Percentiles rank a stretch among this genome's conserved stretches.
Conservation (phyloP, 148 eudicot genomes). For the Rhododendron mucronatum region DNA sequence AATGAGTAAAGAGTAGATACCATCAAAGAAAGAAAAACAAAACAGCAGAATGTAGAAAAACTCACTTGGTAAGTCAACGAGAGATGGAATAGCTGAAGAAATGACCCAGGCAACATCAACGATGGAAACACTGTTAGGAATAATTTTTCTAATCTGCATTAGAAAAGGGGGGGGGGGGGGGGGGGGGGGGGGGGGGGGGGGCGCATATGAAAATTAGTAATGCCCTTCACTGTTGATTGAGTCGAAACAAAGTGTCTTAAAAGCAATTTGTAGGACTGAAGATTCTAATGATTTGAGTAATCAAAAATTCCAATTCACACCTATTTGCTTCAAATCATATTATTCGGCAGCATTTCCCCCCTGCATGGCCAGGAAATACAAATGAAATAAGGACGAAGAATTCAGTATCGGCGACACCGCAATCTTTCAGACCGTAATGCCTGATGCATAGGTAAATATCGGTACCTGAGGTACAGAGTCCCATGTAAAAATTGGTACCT, state of each 20-base stretch:
- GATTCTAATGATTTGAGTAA: neutral
- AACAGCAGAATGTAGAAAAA: conserved; percentile 7
- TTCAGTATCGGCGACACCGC: neutral
- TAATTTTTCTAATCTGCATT: conserved; percentile 60
- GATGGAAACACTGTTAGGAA: conserved; percentile 68
- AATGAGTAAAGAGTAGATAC: neutral
- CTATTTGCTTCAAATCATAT: neutral
- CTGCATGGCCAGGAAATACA: neutral
- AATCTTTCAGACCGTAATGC: neutral
- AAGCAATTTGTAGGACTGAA: neutral
- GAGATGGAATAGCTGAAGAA: conserved; percentile 75
- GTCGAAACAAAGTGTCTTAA: neutral
- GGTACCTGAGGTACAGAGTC: neutral
- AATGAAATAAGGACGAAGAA: neutral
- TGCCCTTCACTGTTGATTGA: neutral
- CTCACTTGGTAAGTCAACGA: conserved; percentile 91
- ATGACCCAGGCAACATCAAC: conserved; percentile 77
- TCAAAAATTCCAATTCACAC: neutral
- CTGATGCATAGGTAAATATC: neutral
- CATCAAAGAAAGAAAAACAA: neutral
- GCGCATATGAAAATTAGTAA: neutral
- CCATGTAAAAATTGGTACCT: neutral
- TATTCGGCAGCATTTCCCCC: neutral
- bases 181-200: neutral
- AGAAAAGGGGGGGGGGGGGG: neutral